A percentile compares a stretch with the other conserved stretches of the same genome.
phyloP scores from a whole-genome alignment of 148 eudicot species.

The Persicaria tinctoria region DNA sequence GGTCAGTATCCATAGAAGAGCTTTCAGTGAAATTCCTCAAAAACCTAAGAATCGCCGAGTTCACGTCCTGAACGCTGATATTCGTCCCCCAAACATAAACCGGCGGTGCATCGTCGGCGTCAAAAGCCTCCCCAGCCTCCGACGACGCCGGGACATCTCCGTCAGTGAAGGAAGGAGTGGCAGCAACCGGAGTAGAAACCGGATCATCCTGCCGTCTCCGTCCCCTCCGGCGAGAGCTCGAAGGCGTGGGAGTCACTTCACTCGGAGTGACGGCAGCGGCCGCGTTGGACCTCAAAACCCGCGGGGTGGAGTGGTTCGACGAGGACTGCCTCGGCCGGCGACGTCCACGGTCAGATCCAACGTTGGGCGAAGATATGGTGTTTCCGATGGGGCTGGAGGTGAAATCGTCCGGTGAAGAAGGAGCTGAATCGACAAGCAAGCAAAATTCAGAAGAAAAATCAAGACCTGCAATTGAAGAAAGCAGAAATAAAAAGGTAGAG shows the following conservation, averaged over 20 bases:
- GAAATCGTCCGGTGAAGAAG: slow-evolving; percentile 69
- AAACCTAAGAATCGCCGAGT: slow-evolving; percentile 68
- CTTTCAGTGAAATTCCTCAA: slow-evolving; percentile 64
- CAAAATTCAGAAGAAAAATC: background rate
- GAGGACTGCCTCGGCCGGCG: slow-evolving; percentile 34
- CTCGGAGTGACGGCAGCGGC: slow-evolving; percentile 16
- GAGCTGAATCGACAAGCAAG: slow-evolving; percentile 28
- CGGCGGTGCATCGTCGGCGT: slow-evolving; percentile 63
- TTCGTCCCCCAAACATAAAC: slow-evolving; percentile 97
- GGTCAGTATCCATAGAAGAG: slow-evolving; percentile 25
- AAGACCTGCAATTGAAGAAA: background rate
- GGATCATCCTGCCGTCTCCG: slow-evolving; percentile 16
- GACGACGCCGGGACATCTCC: slow-evolving; percentile 46
- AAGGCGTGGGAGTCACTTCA: slow-evolving; percentile 28
- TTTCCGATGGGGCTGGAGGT: slow-evolving; percentile 76
- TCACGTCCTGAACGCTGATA: slow-evolving; percentile 87
- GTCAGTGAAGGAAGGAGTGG: slow-evolving; percentile 41
- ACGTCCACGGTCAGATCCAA: slow-evolving; percentile 24
- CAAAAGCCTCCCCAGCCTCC: slow-evolving; percentile 63
- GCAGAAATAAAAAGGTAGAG: background rate
- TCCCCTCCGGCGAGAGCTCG: slow-evolving; percentile 18
- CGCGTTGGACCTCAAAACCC: slow-evolving; percentile 18
- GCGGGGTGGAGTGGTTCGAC: slow-evolving; percentile 33
- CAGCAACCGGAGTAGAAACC: slow-evolving; percentile 20
- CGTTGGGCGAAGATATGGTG: slow-evolving; percentile 62